phyloP scores from a whole-genome alignment of 345 rosid genomes.

The thale cress (Arabidopsis thaliana) region TAIR10.1 NC_003074.8:12670501-12671000 shows the following conservation, averaged over 20 bases:
- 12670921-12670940: conserved; percentile 95
- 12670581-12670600: too few relatives aligned
- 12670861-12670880: conserved; percentile 70
- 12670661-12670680: too few relatives aligned
- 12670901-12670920: conserved; percentile 85
- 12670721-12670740: conserved; percentile 52
- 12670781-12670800: conserved; percentile 15
- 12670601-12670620: too few relatives aligned
- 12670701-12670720: neutral
- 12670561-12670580: too few relatives aligned
- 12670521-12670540: too few relatives aligned
- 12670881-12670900: conserved; percentile 77
- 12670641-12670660: too few relatives aligned
- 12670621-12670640: too few relatives aligned
- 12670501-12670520: too few relatives aligned
- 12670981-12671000: too few relatives aligned
- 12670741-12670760: conserved; percentile 68
- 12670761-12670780: conserved; percentile 85
- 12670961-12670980: conserved; percentile 16
- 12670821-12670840: neutral
- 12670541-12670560: too few relatives aligned
- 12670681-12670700: too few relatives aligned
- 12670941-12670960: conserved; percentile 90
- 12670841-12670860: conserved; percentile 62
- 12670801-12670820: neutral